A percentile compares a stretch with the other conserved stretches of the same genome.
Evolutionary conservation across 805 yeast genomes (phyloP).

Genomic region (Candida endomychidarum): DNA sequence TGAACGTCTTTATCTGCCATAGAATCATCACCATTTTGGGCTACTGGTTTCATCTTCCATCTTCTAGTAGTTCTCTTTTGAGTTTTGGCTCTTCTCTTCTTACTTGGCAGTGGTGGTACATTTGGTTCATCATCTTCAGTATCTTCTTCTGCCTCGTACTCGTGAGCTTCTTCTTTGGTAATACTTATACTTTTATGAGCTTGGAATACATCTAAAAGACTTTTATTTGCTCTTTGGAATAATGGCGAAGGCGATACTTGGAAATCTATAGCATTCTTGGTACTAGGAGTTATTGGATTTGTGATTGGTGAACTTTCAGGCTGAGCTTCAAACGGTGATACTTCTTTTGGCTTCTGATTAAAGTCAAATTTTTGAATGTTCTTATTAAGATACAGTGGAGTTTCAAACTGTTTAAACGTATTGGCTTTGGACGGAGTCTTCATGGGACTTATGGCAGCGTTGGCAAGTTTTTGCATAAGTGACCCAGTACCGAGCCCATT

Average conservation of each 20-base stretch:
- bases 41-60: conserved; percentile 47
- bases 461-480: conserved; percentile 12
- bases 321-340: conserved; percentile 8
- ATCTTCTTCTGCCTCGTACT: conserved; percentile 11
- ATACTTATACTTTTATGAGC: conserved; percentile 40
- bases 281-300: conserved; percentile 4
- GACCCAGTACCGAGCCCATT: conserved; percentile 2
- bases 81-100: conserved; percentile 34
- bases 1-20: conserved; percentile 43
- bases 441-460: conserved; percentile 9
- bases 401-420: conserved; percentile 13
- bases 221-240: conserved; percentile 13
- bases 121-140: conserved; percentile 11
- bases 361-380: conserved; percentile 13
- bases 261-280: conserved; percentile 20
- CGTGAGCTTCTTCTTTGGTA: conserved; percentile 15
- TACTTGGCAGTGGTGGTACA: conserved; percentile 8
- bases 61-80: conserved; percentile 54
- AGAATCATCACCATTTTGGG: conserved; percentile 24
- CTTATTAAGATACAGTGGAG: conserved; percentile 26
- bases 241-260: conserved; percentile 43
- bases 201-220: conserved; percentile 46
- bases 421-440: conserved; percentile 16
- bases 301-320: conserved; percentile 4
- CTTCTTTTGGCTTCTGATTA: conserved; percentile 1